Evolutionary conservation across 164 flowering plant species (phyloP).

Genomic region (Pachysandra terminalis): DNA sequence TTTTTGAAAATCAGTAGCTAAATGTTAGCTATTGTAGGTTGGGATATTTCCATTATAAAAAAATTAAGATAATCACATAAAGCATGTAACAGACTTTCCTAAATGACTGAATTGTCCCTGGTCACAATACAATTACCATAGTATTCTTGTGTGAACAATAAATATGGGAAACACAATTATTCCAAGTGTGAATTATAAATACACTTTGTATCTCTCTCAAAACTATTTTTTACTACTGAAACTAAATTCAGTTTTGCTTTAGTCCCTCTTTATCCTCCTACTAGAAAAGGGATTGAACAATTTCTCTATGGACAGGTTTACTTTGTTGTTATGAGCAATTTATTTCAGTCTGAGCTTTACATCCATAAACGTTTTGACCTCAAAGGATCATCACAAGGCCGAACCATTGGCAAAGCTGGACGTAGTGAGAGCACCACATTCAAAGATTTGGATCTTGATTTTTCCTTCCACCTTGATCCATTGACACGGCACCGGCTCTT

Average conservation of each 20-base stretch:
- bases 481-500: constrained; percentile 22
- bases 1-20: too few species aligned
- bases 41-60: too few species aligned
- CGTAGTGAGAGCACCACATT: constrained; percentile 21
- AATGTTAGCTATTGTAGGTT: too few species aligned
- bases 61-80: too few species aligned
- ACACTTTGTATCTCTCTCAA: not conserved
- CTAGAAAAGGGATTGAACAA: not conserved
- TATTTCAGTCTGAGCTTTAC: constrained; percentile 25
- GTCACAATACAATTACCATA: not conserved
- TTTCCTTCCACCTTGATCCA: constrained; percentile 35
- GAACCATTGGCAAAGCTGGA: constrained; percentile 20
- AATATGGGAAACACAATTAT: not conserved
- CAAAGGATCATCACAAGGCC: constrained; percentile 42
- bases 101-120: not conserved
- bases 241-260: not conserved
- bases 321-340: constrained; percentile 30
- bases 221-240: not conserved
- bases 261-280: not conserved
- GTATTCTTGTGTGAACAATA: too few species aligned
- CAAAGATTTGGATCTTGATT: constrained; percentile 42
- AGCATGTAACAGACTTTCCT: not conserved
- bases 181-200: not conserved
- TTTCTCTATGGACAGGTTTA: constrained; percentile 23
- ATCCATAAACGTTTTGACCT: constrained; percentile 36